Evolutionary conservation across 371 early-diverging fungal genomes (phyloP).

Genomic region (Mortierella sp.): DNA sequence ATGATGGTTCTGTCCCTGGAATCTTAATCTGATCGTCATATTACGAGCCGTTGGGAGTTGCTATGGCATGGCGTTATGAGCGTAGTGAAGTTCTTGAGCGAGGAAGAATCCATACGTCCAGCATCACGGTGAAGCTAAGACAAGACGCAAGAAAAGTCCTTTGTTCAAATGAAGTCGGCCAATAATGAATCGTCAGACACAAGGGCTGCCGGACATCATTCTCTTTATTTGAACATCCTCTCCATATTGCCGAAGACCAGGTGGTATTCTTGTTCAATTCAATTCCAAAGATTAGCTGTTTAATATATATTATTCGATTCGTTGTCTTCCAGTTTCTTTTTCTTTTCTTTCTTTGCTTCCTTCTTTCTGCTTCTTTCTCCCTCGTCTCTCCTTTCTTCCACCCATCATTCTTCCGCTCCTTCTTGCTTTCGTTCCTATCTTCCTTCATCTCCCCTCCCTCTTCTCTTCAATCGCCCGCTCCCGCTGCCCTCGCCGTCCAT

Average conservation of each 20-base stretch:
- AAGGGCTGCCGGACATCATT: no score
- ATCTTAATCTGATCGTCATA: no score
- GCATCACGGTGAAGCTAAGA: no score
- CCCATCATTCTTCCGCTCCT: background rate
- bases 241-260: background rate
- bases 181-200: background rate
- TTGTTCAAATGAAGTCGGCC: no score
- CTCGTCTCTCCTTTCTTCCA: constrained; percentile 7
- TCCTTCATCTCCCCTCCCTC: background rate
- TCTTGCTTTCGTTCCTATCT: background rate
- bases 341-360: background rate
- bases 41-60: no score
- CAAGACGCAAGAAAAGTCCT: no score
- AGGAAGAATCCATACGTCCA: no score
- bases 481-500: background rate
- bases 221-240: no score
- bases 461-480: background rate
- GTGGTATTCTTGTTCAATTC: background rate
- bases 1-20: no score
- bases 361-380: background rate
- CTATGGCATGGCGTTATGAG: no score
- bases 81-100: no score
- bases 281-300: background rate
- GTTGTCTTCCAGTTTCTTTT: background rate
- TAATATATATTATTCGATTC: background rate